Evolutionary conservation across 495 filamentous ascomycete genomes (phyloP).

Genomic region (Penicilliopsis zonata): DNA sequence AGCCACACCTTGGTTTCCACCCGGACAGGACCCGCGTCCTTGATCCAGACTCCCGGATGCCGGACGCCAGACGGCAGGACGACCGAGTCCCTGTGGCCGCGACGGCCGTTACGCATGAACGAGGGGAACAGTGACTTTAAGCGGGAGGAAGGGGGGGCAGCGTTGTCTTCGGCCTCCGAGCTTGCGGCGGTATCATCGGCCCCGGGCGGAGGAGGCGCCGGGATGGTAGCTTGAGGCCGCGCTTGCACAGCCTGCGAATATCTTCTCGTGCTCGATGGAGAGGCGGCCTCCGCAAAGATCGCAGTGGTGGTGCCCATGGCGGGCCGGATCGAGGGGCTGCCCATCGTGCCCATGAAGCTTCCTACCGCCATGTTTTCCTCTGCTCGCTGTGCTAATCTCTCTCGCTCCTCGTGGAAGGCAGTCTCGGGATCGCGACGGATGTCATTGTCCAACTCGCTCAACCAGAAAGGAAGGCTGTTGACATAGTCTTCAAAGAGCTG

Average conservation of each 20-base stretch:
- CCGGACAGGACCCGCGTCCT: constrained; percentile 78
- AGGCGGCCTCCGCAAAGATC: constrained; percentile 12
- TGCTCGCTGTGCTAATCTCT: constrained; percentile 60
- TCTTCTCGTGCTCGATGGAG: constrained; percentile 11
- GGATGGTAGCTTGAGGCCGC: constrained; percentile 10
- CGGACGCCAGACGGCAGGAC: constrained; percentile 73
- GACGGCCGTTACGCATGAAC: constrained; percentile 62
- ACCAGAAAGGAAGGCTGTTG: constrained; percentile 94
- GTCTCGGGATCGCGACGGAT: constrained; percentile 84
- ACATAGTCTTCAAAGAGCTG: constrained; percentile 90
- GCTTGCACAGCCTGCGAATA: constrained; percentile 13
- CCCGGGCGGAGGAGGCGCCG: constrained; percentile 8
- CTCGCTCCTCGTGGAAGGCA: constrained; percentile 86
- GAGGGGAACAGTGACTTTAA: constrained; percentile 53
- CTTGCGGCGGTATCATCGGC: constrained; percentile 8
- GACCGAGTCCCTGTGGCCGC: constrained; percentile 30
- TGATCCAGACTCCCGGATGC: constrained; percentile 75
- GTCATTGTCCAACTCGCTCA: constrained; percentile 77
- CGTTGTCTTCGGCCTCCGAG: constrained; percentile 7
- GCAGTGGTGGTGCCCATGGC: constrained; percentile 47
- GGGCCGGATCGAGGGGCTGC: constrained; percentile 30
- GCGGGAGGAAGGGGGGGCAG: constrained; percentile 17
- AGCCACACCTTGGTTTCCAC: constrained; percentile 98
- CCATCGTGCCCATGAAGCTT: constrained; percentile 53
- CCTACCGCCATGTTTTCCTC: constrained; percentile 86